These are phyloP conservation scores for Suillus variegatus DNA, from an alignment of 768 basidiomycete species.

Conservation along the genomic window DNA sequence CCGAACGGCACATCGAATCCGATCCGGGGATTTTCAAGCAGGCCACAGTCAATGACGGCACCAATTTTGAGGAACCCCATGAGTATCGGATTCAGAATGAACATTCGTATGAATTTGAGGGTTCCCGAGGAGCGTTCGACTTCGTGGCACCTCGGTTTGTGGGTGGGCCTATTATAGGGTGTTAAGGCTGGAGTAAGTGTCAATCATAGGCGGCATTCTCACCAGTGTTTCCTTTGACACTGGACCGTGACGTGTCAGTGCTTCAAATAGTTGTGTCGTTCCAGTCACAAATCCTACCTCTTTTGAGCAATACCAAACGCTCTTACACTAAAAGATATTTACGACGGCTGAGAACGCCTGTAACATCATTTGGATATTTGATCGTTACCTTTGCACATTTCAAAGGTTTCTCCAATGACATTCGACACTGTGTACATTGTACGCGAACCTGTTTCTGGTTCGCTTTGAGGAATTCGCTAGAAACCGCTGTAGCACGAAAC, in stretches of 20 bases:
- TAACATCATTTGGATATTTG: not conserved
- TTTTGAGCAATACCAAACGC: constrained; percentile 1
- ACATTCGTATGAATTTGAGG: not conserved
- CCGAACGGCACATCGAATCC: not conserved
- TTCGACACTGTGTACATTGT: not conserved
- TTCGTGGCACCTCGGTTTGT: not conserved
- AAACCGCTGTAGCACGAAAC: not conserved
- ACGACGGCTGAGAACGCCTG: not conserved
- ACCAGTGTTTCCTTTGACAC: not conserved
- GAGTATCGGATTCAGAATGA: not conserved
- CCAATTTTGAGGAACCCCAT: not conserved
- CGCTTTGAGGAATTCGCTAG: not conserved
- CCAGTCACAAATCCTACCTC: not conserved
- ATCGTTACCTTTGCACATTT: not conserved
- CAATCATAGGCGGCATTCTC: not conserved
- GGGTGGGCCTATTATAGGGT: not conserved
- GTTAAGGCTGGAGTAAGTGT: not conserved
- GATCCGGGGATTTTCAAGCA: not conserved
- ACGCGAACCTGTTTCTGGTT: not conserved
- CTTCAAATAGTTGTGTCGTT: not conserved
- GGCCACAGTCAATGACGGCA: not conserved
- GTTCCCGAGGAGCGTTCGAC: not conserved
- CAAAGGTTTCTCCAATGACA: not conserved
- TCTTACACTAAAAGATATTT: not conserved
- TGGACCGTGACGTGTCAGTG: not conserved